Evolutionary conservation across 495 filamentous ascomycete species (phyloP).

Genomic region (Talaromyces adpressus): DNA sequence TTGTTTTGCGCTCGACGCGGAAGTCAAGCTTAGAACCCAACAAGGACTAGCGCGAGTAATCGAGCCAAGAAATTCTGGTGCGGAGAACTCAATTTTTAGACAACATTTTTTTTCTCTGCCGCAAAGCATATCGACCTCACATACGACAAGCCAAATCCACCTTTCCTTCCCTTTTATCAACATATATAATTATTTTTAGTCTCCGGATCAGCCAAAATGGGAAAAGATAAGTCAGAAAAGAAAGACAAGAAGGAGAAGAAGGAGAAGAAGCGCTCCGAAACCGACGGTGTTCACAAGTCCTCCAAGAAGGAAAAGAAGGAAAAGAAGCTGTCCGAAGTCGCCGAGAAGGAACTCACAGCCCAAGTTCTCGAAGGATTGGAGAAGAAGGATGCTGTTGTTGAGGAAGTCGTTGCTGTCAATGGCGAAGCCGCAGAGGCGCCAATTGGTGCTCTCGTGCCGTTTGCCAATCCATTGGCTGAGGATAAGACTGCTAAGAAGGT

Average conservation of each 20-base stretch:
- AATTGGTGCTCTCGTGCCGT: constrained; percentile 78
- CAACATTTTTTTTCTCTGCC: constrained; percentile 31
- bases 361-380: constrained; percentile 45
- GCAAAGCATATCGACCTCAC: constrained; percentile 16
- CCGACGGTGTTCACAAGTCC: constrained; percentile 65
- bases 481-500: constrained; percentile 92
- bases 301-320: constrained; percentile 58
- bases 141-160: neutral
- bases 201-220: constrained; percentile 32
- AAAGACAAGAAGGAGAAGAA: constrained; percentile 69
- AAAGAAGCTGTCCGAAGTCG: constrained; percentile 50
- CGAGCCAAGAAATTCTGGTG: constrained; percentile 24
- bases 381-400: constrained; percentile 27
- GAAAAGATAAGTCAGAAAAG: constrained; percentile 53
- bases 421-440: constrained; percentile 42
- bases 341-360: constrained; percentile 55
- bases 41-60: constrained; percentile 24
- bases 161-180: constrained; percentile 10
- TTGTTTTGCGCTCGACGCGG: constrained; percentile 5
- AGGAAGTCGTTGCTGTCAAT: constrained; percentile 32
- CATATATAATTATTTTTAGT: constrained; percentile 3
- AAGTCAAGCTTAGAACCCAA: constrained; percentile 7
- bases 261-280: constrained; percentile 73
- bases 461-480: constrained; percentile 82
- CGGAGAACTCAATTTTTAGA: constrained; percentile 21